Base-by-base conservation (phyloP, 2,329 filamentous ascomycete genomes). In the Cryphonectria naterciae region DNA sequence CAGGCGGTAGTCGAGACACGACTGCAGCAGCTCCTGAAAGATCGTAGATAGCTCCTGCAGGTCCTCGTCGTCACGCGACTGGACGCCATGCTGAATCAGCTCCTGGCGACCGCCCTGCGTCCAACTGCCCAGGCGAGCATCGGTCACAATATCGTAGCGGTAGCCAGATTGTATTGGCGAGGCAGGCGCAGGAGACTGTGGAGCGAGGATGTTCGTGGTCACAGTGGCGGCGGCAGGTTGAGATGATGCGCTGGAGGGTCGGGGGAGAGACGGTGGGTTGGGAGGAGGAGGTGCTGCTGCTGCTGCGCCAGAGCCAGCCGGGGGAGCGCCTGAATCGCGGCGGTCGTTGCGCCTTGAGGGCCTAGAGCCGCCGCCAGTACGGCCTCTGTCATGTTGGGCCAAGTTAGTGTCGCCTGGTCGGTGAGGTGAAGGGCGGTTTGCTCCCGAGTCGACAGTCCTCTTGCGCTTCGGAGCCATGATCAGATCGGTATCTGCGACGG, bases 21-120 rank as follows among this genome's bases (percentile, higher is more conserved):
- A 90, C 73, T 91, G 90, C 49, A 96, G 88, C 52, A 98, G 87
- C 79, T 99, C 96, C 81, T 97, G 93, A 75, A 95, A 94, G 32
- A 97, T 83, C 19, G 87, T 87, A 41, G 91, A 90, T 52, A 97
- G 83, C 70, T 89, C 88, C 62, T 91, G 85, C 10, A 88, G 83
- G 77, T 97, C 91, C 74, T 92, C 89, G 74, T 92, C 87, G 49
- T 88, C 83, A 75, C 89, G 88, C 64, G 91, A 90, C 75, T 90
- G 85, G 60, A 87, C 79, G 35, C 91, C 92, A 75, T 88, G 85
- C 32, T 89, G 86, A 28, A 95, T 81, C 17, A 97, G 83, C 37
- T 89, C 87, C 73, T 91, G 85, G 69, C 90, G 91, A 41, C 92
- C 93, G 62, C 83, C 85, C 46, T 86, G 84, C 54, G 85, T 81